These are phyloP conservation scores for Camillea tinctor DNA, from an alignment of 2,329 filamentous ascomycete genomes.

Conservation along the genomic window DNA sequence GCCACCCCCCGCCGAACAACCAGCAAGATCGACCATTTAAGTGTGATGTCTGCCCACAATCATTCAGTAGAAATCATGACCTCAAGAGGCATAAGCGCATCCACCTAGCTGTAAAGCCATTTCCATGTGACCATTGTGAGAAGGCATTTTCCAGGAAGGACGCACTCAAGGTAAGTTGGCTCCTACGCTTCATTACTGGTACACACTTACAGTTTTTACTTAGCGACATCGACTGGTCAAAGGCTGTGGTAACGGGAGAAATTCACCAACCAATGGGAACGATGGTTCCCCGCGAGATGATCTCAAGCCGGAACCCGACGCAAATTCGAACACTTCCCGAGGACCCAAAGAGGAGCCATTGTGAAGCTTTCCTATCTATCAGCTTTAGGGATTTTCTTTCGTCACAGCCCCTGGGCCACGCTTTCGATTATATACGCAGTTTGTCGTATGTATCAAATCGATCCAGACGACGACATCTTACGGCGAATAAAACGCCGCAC, in stretches of 20 bases:
- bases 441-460: not conserved
- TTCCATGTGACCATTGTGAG: constrained; percentile 85
- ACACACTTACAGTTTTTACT: not conserved
- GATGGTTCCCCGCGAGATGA: not conserved
- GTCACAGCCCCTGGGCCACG: not conserved
- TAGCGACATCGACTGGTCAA: not conserved
- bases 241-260: not conserved
- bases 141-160: constrained; percentile 98
- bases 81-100: constrained; percentile 95
- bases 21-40: constrained; percentile 85
- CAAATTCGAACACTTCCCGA: not conserved
- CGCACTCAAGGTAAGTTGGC: constrained; percentile 77
- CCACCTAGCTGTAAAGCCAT: constrained; percentile 92
- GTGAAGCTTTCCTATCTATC: not conserved
- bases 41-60: constrained; percentile 88
- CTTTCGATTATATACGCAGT: not conserved
- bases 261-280: not conserved
- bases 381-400: not conserved
- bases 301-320: not conserved
- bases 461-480: not conserved
- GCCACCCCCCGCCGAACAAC: constrained; percentile 46
- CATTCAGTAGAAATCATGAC: constrained; percentile 95
- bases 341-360: not conserved
- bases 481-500: not conserved
- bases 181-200: not conserved